Evolutionary conservation across 2,329 filamentous ascomycete genomes (phyloP).

Genomic region (Neonectria hederae): DNA sequence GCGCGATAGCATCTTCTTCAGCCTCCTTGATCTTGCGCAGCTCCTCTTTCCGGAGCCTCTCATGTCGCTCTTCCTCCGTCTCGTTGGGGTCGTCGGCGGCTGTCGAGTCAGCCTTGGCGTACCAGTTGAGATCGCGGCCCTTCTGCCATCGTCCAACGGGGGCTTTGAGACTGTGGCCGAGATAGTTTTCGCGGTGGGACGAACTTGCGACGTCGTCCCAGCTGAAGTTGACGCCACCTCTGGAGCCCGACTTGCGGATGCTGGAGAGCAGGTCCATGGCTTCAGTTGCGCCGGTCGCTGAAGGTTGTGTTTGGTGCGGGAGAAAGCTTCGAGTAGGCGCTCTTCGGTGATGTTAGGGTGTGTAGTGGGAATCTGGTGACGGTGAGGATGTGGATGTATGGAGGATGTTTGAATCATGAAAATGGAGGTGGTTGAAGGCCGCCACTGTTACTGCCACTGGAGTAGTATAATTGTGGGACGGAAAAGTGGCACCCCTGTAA

Average conservation of each 20-base stretch:
- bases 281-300: slow-evolving; percentile 1
- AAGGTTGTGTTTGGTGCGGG: neutral
- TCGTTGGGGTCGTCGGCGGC: slow-evolving; percentile 60
- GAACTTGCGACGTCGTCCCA: slow-evolving; percentile 95
- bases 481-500: slow-evolving; percentile 12
- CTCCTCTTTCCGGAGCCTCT: slow-evolving; percentile 76
- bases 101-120: slow-evolving; percentile 63
- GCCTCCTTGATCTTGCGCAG: slow-evolving; percentile 85
- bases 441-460: slow-evolving; percentile 14
- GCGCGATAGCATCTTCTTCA: slow-evolving; percentile 89
- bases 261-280: slow-evolving; percentile 92
- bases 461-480: slow-evolving; percentile 21
- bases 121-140: slow-evolving; percentile 73
- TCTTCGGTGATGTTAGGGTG: neutral
- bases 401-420: neutral
- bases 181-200: slow-evolving; percentile 85
- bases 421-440: neutral
- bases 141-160: slow-evolving; percentile 94
- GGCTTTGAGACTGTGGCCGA: slow-evolving; percentile 91
- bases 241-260: slow-evolving; percentile 88
- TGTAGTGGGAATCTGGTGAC: neutral
- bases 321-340: no score
- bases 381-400: neutral
- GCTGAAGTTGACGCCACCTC: slow-evolving; percentile 94
- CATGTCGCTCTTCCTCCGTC: slow-evolving; percentile 66